These are phyloP conservation scores for Nigrograna mackinnonii DNA, from an alignment of 2,329 filamentous ascomycete genomes.

Conservation along the genomic window DNA sequence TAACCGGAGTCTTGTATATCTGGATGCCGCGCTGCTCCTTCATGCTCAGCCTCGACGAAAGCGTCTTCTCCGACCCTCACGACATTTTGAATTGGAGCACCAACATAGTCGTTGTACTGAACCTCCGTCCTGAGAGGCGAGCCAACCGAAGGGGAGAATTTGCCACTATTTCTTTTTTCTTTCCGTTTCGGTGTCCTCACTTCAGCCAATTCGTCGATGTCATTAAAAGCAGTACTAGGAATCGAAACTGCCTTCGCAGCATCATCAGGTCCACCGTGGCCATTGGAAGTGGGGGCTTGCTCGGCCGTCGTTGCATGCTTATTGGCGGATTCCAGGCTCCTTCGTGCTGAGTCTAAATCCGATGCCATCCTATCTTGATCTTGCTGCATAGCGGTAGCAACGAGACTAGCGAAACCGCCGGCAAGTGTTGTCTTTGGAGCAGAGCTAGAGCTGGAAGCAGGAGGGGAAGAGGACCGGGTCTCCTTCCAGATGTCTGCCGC, in stretches of 20 bases:
- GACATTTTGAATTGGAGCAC: slow-evolving; percentile 12
- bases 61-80: neutral
- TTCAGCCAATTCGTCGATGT: slow-evolving; percentile 34
- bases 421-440: slow-evolving; percentile 14
- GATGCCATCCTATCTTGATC: slow-evolving; percentile 36
- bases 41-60: slow-evolving; percentile 11
- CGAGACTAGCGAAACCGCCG: slow-evolving; percentile 37
- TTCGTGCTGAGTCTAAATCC: slow-evolving; percentile 29
- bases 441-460: slow-evolving; percentile 9
- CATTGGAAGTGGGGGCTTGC: slow-evolving; percentile 12
- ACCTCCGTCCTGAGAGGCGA: slow-evolving; percentile 51
- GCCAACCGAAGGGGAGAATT: slow-evolving; percentile 45
- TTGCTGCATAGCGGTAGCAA: slow-evolving; percentile 33
- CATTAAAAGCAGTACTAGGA: slow-evolving; percentile 38
- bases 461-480: neutral
- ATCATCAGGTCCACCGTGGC: slow-evolving; percentile 15
- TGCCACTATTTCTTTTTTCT: slow-evolving; percentile 49
- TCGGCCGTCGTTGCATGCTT: slow-evolving; percentile 6
- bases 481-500: neutral
- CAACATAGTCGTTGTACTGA: slow-evolving; percentile 48
- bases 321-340: slow-evolving; percentile 27
- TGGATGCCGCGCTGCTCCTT: slow-evolving; percentile 10
- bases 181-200: slow-evolving; percentile 50
- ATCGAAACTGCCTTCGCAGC: slow-evolving; percentile 21
- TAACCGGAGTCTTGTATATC: slow-evolving; percentile 35